phyloP scores from a whole-genome alignment of 129 eudicot genomes.

The Helianthus tuberosus region DNA sequence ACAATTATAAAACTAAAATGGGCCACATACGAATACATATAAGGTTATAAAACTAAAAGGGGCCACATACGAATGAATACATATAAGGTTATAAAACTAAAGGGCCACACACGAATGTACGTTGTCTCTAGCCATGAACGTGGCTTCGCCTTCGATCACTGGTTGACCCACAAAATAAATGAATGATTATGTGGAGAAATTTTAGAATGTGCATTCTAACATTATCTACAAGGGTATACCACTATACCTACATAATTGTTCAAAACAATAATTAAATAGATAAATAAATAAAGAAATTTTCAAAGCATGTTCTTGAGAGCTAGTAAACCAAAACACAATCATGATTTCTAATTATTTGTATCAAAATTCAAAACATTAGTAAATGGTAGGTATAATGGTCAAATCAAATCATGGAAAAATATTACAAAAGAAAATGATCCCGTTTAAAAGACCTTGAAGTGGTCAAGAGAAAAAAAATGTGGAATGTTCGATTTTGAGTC shows the following conservation, averaged over 20 bases:
- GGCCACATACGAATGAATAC: no score
- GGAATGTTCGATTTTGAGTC: conserved; percentile 1
- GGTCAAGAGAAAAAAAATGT: conserved; percentile 1
- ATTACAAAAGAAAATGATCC: background rate
- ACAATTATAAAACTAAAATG: no score
- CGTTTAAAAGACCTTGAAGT: background rate
- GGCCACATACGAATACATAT: no score
- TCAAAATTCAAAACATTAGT: background rate
- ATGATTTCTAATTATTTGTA: background rate
- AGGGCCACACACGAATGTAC: no score
- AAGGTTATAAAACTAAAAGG: no score
- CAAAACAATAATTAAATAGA: background rate
- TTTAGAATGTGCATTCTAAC: background rate
- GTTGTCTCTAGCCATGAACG: no score
- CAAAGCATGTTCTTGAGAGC: background rate
- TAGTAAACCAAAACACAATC: background rate
- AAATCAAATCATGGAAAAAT: conserved; percentile 1
- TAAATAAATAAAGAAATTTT: background rate
- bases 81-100: no score
- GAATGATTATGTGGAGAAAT: background rate
- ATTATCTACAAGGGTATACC: background rate
- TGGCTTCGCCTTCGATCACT: no score
- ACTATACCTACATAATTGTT: no score
- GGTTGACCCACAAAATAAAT: background rate
- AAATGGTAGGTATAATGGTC: conserved; percentile 2